Evolutionary conservation across 176 grass and related monocot genomes (phyloP).

Genomic region (Oryza glaberrima): DNA sequence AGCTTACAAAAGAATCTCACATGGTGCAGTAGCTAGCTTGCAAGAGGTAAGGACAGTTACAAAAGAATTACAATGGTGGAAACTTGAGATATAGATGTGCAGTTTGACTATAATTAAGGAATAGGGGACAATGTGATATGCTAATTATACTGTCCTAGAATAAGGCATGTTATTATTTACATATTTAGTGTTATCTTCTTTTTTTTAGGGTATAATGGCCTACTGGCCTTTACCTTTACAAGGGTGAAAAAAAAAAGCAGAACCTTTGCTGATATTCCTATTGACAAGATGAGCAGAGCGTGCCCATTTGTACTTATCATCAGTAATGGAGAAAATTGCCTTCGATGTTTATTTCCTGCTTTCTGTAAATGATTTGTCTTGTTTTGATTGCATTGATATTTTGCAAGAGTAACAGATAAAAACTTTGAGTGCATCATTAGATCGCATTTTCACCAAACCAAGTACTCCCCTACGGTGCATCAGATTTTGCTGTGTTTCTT

Average conservation of each 20-base stretch:
- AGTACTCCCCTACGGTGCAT: too few species aligned
- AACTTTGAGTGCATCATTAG: too few species aligned
- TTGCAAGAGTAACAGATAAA: too few species aligned
- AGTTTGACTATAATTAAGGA: slow-evolving; percentile 35
- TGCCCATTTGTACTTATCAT: slow-evolving; percentile 1
- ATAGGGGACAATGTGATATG: slow-evolving; percentile 27
- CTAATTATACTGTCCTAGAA: slow-evolving; percentile 28
- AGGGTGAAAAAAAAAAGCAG: neutral
- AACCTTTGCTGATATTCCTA: neutral
- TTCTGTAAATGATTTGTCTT: neutral
- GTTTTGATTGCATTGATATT: neutral
- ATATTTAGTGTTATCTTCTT: neutral
- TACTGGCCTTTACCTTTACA: neutral
- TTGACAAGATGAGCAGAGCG: neutral
- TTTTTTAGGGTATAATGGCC: slow-evolving; percentile 22
- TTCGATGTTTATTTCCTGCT: neutral
- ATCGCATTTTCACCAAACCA: too few species aligned
- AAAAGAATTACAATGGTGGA: neutral
- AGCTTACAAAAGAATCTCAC: neutral
- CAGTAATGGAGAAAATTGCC: neutral
- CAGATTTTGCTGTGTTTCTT: too few species aligned
- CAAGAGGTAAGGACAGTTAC: neutral
- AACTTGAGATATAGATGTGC: slow-evolving; percentile 32
- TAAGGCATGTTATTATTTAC: slow-evolving; percentile 7
- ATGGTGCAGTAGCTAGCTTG: neutral